These are phyloP conservation scores for Tulasnella sp. DNA, from an alignment of 768 basidiomycete species.

Conservation along the genomic window DNA sequence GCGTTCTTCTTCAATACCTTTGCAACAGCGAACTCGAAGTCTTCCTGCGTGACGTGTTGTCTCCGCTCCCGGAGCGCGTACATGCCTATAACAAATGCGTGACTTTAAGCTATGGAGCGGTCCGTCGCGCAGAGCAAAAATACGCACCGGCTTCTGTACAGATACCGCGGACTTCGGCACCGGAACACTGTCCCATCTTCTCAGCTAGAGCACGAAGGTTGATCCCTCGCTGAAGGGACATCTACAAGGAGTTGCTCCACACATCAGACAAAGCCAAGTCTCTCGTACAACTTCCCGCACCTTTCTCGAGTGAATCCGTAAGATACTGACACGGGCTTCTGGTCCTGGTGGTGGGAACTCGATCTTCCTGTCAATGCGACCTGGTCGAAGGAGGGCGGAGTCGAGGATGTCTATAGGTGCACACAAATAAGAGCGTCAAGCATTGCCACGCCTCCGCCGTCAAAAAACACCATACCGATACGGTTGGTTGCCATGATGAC, in stretches of 20 bases:
- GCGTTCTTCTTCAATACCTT: slow-evolving; percentile 93
- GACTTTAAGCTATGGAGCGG: neutral
- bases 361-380: slow-evolving; percentile 94
- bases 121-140: neutral
- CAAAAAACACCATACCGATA: slow-evolving; percentile 46
- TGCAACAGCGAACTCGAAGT: slow-evolving; percentile 81
- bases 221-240: slow-evolving; percentile 96
- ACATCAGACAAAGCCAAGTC: neutral
- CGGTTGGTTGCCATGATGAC: slow-evolving; percentile 96
- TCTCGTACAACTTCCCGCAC: slow-evolving; percentile 34
- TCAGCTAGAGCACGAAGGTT: slow-evolving; percentile 93
- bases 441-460: no score
- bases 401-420: slow-evolving; percentile 76
- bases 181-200: slow-evolving; percentile 99
- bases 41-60: slow-evolving; percentile 97
- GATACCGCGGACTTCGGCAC: slow-evolving; percentile 94
- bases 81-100: slow-evolving; percentile 57
- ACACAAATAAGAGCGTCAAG: neutral
- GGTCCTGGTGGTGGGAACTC: slow-evolving; percentile 98
- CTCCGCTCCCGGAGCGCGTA: slow-evolving; percentile 91
- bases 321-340: slow-evolving; percentile 92
- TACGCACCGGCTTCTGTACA: slow-evolving; percentile 87
- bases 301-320: slow-evolving; percentile 94
- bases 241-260: slow-evolving; percentile 39
- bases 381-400: slow-evolving; percentile 83